Evolutionary conservation across 371 early-diverging fungal species (phyloP).

Genomic region (Saksenaea vasiformis): DNA sequence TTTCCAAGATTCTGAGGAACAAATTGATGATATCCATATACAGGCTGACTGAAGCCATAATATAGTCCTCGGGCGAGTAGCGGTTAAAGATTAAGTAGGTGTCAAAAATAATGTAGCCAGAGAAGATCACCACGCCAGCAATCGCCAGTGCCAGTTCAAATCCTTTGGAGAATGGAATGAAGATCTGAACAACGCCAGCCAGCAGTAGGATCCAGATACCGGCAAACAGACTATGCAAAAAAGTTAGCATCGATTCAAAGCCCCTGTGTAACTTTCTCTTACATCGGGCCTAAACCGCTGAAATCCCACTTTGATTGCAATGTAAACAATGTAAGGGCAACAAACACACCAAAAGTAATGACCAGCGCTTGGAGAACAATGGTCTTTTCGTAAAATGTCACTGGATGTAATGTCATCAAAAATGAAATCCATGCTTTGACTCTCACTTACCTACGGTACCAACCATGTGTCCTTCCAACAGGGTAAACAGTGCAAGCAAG

Average conservation of each 20-base stretch:
- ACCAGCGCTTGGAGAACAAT: conserved; percentile 76
- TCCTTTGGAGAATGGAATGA: conserved; percentile 68
- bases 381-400: conserved; percentile 54
- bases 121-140: conserved; percentile 68
- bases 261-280: conserved; percentile 14
- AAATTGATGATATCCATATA: conserved; percentile 84
- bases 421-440: neutral
- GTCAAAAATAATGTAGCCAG: conserved; percentile 73
- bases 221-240: conserved; percentile 53
- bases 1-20: conserved; percentile 72
- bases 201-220: conserved; percentile 62
- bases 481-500: conserved; percentile 67
- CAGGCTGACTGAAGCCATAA: conserved; percentile 71
- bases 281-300: conserved; percentile 65
- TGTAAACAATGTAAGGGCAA: conserved; percentile 76
- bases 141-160: conserved; percentile 68
- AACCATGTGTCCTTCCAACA: conserved; percentile 66
- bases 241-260: neutral
- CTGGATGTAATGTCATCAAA: conserved; percentile 14
- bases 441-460: conserved; percentile 58
- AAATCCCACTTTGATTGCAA: conserved; percentile 77
- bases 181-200: conserved; percentile 66
- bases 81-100: conserved; percentile 72
- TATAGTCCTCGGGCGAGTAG: conserved; percentile 78
- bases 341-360: conserved; percentile 73